phyloP scores from a whole-genome alignment of 2,329 filamentous ascomycete species.

The Aureobasidium uvarum region DNA sequence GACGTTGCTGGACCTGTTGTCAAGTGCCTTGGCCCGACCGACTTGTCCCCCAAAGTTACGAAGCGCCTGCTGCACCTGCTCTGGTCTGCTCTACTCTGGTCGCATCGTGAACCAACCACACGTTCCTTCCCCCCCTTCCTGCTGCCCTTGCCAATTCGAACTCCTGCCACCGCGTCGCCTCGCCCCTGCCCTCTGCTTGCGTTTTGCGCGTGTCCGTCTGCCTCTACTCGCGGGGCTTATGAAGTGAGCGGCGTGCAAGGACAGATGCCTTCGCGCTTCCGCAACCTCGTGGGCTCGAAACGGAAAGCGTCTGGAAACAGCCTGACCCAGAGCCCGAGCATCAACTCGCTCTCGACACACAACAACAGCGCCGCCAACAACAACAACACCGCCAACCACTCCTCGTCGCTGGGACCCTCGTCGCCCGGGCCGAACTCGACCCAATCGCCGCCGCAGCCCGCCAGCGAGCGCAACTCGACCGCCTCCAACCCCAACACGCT shows the following conservation, averaged over 20 bases:
- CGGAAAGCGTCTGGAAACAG: conserved; percentile 63
- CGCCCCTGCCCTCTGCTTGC: conserved; percentile 11
- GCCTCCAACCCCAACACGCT: conserved; percentile 34
- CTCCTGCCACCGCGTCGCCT: background rate
- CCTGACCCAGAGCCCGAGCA: conserved; percentile 43
- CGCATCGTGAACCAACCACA: conserved; percentile 22
- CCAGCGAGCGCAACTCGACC: conserved; percentile 33
- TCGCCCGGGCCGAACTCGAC: conserved; percentile 28
- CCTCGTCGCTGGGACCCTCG: conserved; percentile 28
- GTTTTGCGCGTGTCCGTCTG: conserved; percentile 12
- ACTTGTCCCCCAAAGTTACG: conserved; percentile 13
- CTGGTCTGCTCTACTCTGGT: conserved; percentile 12
- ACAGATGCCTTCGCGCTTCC: conserved; percentile 76
- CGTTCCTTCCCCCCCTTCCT: conserved; percentile 8
- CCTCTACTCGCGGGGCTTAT: conserved; percentile 24
- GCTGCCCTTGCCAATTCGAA: background rate
- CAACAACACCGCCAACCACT: conserved; percentile 36
- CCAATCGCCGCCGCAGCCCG: conserved; percentile 42
- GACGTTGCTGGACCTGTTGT: conserved; percentile 12
- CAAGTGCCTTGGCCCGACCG: conserved; percentile 18
- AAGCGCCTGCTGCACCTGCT: conserved; percentile 5
- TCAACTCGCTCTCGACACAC: conserved; percentile 36
- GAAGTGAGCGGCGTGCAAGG: conserved; percentile 42
- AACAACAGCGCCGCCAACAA: conserved; percentile 34
- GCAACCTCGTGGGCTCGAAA: conserved; percentile 78